Evolutionary conservation across 441 rosid genomes (phyloP), one percentile per base, ranked within the genome.

Genomic region (Populus hybrid): DNA sequence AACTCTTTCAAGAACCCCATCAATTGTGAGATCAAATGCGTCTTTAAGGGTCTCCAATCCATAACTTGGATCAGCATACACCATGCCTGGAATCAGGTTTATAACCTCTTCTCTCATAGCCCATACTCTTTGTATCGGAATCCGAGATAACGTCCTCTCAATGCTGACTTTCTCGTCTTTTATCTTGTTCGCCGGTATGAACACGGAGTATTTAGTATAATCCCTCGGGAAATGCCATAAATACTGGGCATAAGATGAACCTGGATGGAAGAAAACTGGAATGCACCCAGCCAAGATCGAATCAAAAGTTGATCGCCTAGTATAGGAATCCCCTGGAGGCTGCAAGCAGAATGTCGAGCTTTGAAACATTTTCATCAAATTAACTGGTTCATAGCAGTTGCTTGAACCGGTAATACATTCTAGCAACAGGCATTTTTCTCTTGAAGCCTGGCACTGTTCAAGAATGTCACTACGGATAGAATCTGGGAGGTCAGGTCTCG

Each of bases 211-310:
- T 57, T 84, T 87, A 0, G 67, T 57, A 5, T 87, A 86, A 57
- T 91, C 90, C 78, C 80, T 87, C 0, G 99, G 99, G 5, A 95
- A 80, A 79, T 95, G 96, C 98, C 98, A 95, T 64, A 88, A 10
- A 72, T 93, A 92, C 67, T 95, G 98, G 3, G 86, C 94, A 71
- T 93, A 95, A 7, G 94, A 93, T 3, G 99, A 92, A 1, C 98
- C 97, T 0, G 97, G 93, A 76, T 93, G 96, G 88, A 95, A 95
- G 86, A 93, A 95, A 73, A 95, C 97, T 0, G 99, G 97, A 70
- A 95, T 92, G 70, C 99, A 95, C n/a, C 97, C 98, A 0, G 92
- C 89, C 74, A 93, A 28, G 32, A 95, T 93, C 0, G 99, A 91
- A 82, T 95, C 98, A 5, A 95, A 93, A 3, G 93, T 84, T 0